Evolutionary conservation across 805 yeast species (phyloP).

Genomic region (Candida morakotiae): DNA sequence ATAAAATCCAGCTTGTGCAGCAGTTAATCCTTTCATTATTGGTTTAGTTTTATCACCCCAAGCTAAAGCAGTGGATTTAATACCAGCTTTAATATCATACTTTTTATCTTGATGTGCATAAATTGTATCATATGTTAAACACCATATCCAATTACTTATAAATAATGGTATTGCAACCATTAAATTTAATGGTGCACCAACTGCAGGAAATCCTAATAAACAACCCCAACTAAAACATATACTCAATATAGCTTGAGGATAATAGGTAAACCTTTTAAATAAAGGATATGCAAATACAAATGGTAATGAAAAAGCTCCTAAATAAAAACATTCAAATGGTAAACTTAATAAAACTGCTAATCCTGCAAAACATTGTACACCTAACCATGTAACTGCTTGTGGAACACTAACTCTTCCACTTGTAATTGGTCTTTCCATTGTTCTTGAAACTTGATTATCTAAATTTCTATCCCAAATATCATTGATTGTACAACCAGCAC

Average conservation of each 20-base stretch:
- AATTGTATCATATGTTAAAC: conserved; percentile 92
- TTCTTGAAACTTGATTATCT: conserved; percentile 83
- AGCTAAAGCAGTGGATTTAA: conserved; percentile 90
- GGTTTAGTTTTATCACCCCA: conserved; percentile 84
- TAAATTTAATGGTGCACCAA: conserved; percentile 74
- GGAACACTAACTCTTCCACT: conserved; percentile 71
- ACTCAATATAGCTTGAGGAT: conserved; percentile 83
- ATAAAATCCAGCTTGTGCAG: conserved; percentile 62
- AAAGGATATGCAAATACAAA: conserved; percentile 86
- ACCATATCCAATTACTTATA: conserved; percentile 79
- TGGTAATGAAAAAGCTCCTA: conserved; percentile 78
- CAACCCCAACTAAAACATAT: conserved; percentile 94
- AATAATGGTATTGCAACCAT: conserved; percentile 76
- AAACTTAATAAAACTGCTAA: conserved; percentile 64
- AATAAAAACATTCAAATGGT: conserved; percentile 75
- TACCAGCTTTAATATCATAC: conserved; percentile 86
- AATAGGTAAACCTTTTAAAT: conserved; percentile 91
- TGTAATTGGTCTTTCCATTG: conserved; percentile 89
- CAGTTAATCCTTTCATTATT: conserved; percentile 59
- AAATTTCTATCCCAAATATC: conserved; percentile 82
- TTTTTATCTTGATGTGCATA: conserved; percentile 97
- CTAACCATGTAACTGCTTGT: conserved; percentile 69
- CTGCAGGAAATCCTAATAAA: conserved; percentile 90
- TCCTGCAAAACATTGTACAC: conserved; percentile 72
- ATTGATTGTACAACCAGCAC: conserved; percentile 96